Percentiles rank a stretch among this genome's conserved stretches.
Evolutionary conservation across 2,329 filamentous ascomycete genomes (phyloP).

Genomic region (Madurella fahalii): DNA sequence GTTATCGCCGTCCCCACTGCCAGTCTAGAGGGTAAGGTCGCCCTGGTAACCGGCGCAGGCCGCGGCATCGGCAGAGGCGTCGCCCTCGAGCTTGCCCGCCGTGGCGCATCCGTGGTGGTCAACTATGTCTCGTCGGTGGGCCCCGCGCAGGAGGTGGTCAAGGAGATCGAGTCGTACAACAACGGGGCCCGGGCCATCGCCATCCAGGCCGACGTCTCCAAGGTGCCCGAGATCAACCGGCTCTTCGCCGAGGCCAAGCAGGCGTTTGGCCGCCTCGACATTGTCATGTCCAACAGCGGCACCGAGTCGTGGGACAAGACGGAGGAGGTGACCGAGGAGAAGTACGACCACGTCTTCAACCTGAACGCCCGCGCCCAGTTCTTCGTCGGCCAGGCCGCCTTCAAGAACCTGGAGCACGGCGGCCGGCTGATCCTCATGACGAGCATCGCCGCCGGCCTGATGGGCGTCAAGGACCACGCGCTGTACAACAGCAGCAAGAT

Average conservation of each 20-base stretch:
- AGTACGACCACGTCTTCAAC: slow-evolving; percentile 69
- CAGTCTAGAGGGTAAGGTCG: slow-evolving; percentile 46
- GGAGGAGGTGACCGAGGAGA: slow-evolving; percentile 64
- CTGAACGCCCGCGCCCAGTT: slow-evolving; percentile 69
- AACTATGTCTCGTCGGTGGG: slow-evolving; percentile 59
- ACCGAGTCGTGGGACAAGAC: slow-evolving; percentile 69
- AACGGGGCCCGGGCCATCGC: slow-evolving; percentile 56
- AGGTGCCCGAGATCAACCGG: slow-evolving; percentile 53
- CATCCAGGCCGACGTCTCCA: slow-evolving; percentile 62
- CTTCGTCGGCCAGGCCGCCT: slow-evolving; percentile 72
- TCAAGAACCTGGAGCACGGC: slow-evolving; percentile 64
- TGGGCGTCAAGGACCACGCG: slow-evolving; percentile 65
- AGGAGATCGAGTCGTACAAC: slow-evolving; percentile 42
- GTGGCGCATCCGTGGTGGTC: slow-evolving; percentile 61
- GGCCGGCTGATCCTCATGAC: slow-evolving; percentile 71
- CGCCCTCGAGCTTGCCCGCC: slow-evolving; percentile 62
- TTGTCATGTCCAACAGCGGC: slow-evolving; percentile 68
- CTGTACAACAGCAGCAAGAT: slow-evolving; percentile 70
- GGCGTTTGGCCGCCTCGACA: slow-evolving; percentile 66
- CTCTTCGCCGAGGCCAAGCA: slow-evolving; percentile 63
- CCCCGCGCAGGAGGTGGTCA: slow-evolving; percentile 55
- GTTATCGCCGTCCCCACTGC: slow-evolving; percentile 32
- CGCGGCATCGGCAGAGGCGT: slow-evolving; percentile 65
- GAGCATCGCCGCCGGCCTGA: slow-evolving; percentile 62
- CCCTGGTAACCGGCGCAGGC: slow-evolving; percentile 61